Base-by-base conservation (phyloP, 1,139 yeast species). In the Magnusiomyces suaveolens region DNA sequence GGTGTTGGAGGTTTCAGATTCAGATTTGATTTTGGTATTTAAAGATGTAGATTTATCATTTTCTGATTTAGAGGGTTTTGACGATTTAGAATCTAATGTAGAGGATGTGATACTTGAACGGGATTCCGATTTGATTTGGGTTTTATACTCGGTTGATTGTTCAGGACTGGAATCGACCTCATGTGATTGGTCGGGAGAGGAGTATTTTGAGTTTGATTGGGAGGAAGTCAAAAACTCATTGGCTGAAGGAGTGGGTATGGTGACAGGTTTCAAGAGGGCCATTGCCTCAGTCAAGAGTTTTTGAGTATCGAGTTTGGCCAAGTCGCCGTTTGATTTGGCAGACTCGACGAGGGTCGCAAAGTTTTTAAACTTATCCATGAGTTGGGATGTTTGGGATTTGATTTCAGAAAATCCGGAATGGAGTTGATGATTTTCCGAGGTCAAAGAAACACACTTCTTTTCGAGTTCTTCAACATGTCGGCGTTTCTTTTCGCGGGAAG, bases 401-500 rank as follows among this genome's bases (percentile, higher is more conserved):
- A 32, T 48, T 32, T 39, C 63, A 53, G 43, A 58, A 62, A 43
- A 60, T 59, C 53, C 63, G 65, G 46, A 60, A 50, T 58, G 61
- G 21, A 71, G 64, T 33, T 57, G 58, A 16, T 57, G 62, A 55
- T 69, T 70, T 53, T 67, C 68, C 2, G 63, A 49, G 39, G 62
- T 58, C 52, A 71, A 61, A 14, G 54, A 56, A 20, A 62, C 62
- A 56, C 73, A 70, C 59, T 60, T 62, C 53, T 75, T 70, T 72
- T 92, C 97, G 63, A 92, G 77, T 61, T 82, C 83, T 69, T 89
- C 96, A 58, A 92, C 85, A 68, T 90, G 96, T 67, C 83, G 82
- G 67, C 97, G 81, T 79, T 92, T 92, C 81, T 90, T 90, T 68
- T 92, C 98, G 61, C 98, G 81, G 36, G 96, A 87, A 51, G 96